These are phyloP conservation scores for Beta corolliflora DNA, from an alignment of 179 eudicot genomes.

Conservation along the genomic window DNA sequence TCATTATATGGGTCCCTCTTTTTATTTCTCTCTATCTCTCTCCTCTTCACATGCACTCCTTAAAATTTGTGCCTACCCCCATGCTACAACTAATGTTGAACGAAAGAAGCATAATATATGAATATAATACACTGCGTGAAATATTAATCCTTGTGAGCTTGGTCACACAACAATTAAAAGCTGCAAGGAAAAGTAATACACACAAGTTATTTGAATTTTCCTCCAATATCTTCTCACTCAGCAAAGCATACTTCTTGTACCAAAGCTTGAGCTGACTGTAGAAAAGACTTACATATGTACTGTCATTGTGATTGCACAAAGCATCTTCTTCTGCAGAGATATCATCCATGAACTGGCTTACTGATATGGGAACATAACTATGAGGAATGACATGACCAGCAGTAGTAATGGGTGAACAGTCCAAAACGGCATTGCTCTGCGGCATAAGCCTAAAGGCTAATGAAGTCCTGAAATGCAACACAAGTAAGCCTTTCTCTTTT, in stretches of 20 bases:
- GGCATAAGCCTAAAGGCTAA: slow-evolving; percentile 87
- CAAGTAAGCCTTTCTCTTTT: neutral
- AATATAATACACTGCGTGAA: neutral
- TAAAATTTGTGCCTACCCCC: too few relatives aligned
- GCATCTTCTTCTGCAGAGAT: slow-evolving; percentile 79
- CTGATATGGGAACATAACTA: slow-evolving; percentile 73
- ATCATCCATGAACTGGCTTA: slow-evolving; percentile 94
- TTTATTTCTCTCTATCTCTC: too few relatives aligned
- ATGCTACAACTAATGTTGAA: too few relatives aligned
- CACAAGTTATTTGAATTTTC: neutral
- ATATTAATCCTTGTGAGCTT: neutral
- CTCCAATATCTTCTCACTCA: neutral
- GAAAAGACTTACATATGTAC: slow-evolving; percentile 53
- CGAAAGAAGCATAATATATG: neutral
- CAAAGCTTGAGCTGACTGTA: slow-evolving; percentile 5
- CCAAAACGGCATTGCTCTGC: slow-evolving; percentile 72
- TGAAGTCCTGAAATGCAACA: slow-evolving; percentile 60
- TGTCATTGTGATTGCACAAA: slow-evolving; percentile 54
- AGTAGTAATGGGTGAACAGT: slow-evolving; percentile 68
- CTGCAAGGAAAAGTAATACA: neutral
- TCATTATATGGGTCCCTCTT: too few relatives aligned
- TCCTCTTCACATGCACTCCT: too few relatives aligned
- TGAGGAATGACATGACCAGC: slow-evolving; percentile 94
- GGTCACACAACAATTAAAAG: neutral
- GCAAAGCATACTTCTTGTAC: neutral